Evolutionary conservation across 148 eudicot genomes (phyloP), one percentile per base, ranked within the genome.

Genomic region (Simmondsia chinensis): DNA sequence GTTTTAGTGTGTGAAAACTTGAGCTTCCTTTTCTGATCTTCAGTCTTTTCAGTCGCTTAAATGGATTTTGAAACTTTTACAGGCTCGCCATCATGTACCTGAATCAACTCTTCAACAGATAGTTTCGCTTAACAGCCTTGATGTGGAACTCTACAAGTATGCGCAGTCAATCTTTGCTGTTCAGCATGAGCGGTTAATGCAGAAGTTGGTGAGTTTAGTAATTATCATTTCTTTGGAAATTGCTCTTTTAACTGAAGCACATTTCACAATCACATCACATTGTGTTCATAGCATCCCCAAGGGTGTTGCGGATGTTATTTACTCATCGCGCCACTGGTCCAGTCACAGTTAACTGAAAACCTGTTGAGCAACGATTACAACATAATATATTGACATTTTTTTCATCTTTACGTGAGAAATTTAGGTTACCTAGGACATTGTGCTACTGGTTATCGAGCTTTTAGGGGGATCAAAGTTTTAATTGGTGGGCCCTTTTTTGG

Each of bases 61-160:
- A 7, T 27, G 16, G 25, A 48, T 7, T 40, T 38, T 31, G 25
- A 47, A 45, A 6, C 38, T 42, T 39, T 39, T 52, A 29, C 80
- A 93, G 96, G 87, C 86, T 15, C 89, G 96, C 10, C 72, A 20
- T 16, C 66, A 39, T 46, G 76, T 86, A 50, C 69, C 83, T 57
- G 72, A 82, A 56, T 70, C 51, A 12, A 59, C 80, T 63, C 66
- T 86, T 22, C 54, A 71, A 65, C 69, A 77, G 56, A 86, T 91
- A 25, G 44, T 46, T 12, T 74, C 73, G 39, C 82, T 86, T 4
- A 86, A 82, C 62, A 64, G 67, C 66, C 83, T 91, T 43, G 99
- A 91, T 54, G 48, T 82, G 52, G 79, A 91, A 64, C 80, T 91
- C 29, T 85, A 91, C 39, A 67, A 75, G 20, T 77, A 91, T 64